Base-by-base conservation (phyloP, 192 early-diverging fungal species). In the Coemansia sp. region DNA sequence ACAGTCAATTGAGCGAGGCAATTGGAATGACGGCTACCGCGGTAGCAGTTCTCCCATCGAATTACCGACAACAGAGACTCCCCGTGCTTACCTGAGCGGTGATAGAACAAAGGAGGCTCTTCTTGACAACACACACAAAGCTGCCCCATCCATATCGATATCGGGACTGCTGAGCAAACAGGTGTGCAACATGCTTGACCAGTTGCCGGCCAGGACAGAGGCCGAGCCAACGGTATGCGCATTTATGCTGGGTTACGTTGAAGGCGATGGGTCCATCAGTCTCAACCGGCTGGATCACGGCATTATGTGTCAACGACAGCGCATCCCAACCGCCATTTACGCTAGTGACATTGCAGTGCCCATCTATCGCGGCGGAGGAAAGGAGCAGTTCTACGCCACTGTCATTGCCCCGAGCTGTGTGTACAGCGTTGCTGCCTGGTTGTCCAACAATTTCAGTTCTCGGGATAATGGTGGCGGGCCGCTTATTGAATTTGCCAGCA, bases 231-330 rank as follows among this genome's bases (percentile, higher is more conserved):
- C 43, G 2, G 45, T 76, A 18, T 66, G 62, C 20, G 73, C 73
- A 8, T 81, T 69, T 48, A 46, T 81, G 14, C 63, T 81, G 21
- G 78, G 78, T 13, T 76, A 81, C 20, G 18, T 63, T 20, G 73
- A 76, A 16, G 39, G 62, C 40, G 70, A 81, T 26, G 73, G 70
- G n/a, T 59, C 73, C 5, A 45, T 69, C n/a, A 43, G 75, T 40
- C 62, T 81, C 26, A 81, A 81, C 40, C 62, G 66, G 38, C 67
- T 81, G 34, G 78, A 81, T 43, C 69, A 68, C 16, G 78, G 78
- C 1, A 64, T 81, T 7, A 26, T 36, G 24, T 14, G 53, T 34
- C 26, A 38, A 5, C 67, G 63, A 1, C 35, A 46, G 33, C 78
- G 68, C 9, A n/a, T 69, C n/a, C 78, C 78, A 9, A 81, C 78